Evolutionary conservation across 1,139 yeast species (phyloP), one percentile per base, ranked within the genome.

Genomic region (Geotrichum bryndzae): DNA sequence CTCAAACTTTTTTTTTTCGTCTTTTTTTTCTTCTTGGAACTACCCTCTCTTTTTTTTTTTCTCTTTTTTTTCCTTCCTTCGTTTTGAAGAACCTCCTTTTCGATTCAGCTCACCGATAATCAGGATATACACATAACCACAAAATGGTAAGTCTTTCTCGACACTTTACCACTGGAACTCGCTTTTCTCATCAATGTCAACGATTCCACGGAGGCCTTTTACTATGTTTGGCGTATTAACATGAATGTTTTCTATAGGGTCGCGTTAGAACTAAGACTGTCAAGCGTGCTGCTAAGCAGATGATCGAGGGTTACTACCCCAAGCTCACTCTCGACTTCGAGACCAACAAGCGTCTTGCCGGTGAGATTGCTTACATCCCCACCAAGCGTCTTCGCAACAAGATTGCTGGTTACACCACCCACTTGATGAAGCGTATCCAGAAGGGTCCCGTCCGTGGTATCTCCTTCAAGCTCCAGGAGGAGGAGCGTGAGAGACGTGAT

Each of bases 391-490:
- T 95, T 82, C 94, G 99, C 87, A 95, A 95, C 95, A 94, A 94
- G 91, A 95, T 94, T 79, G 99, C 99, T 80, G 99, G 99, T 81
- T 94, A 92, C 96, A 94, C 99, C 83, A 94, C 99, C 79, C 99
- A 94, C 84, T 88, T 94, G 83, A 95, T 94, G 99, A 92, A 90
- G 88, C 92, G 99, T 86, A 94, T 94, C 79, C 99, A 95, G 84
- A 94, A 94, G 87, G 99, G 99, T 79, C 99, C 99, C 85, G 99
- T 94, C 76, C 92, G 98, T 88, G 99, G 99, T 86, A 95, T 94
- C 76, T 94, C 99, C 77, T 94, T 94, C 97, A 95, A 95, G 84
- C 90, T 94, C 79, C 99, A 94, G 87, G 99, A 94, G 85, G 99
- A 94, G 85, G 99, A 95, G 87, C 94, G 99, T 88, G 99, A 95